phyloP scores from a whole-genome alignment of 257 asterid genomes.

The Solanum pinnatisectum region DNA sequence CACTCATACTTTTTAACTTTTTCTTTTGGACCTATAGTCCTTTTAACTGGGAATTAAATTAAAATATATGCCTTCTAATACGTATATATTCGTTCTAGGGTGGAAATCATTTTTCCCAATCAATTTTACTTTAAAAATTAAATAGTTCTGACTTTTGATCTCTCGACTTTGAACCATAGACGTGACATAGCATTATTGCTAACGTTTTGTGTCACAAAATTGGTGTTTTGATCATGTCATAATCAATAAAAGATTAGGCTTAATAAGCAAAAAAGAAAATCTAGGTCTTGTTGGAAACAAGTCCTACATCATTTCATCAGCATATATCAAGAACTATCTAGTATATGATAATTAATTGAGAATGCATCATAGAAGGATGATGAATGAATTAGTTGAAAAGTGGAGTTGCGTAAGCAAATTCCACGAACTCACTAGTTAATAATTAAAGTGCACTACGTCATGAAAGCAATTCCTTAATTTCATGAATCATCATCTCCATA shows the following conservation, averaged over 20 bases:
- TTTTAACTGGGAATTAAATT: not conserved
- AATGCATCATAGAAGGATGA: not conserved
- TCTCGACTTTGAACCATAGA: not conserved
- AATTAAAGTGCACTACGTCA: not conserved
- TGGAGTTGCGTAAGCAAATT: not conserved
- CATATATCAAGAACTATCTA: not conserved
- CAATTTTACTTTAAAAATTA: not conserved
- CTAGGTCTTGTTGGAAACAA: not conserved
- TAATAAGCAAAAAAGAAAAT: not conserved
- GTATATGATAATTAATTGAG: not conserved
- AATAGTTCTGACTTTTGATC: not conserved
- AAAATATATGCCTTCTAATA: not conserved
- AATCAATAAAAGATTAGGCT: not conserved
- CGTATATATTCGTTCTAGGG: not conserved
- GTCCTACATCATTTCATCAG: not conserved
- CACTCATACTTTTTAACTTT: not conserved
- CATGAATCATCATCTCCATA: not conserved
- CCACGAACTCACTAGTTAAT: not conserved
- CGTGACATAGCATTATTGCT: not conserved
- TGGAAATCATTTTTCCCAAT: not conserved
- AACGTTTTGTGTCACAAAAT: not conserved
- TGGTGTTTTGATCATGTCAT: not conserved
- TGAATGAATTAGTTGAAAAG: not conserved
- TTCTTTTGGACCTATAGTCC: not conserved
- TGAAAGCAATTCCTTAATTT: not conserved